Evolutionary conservation across 1,139 yeast genomes (phyloP).

Genomic region (Blastobotrys elegans): DNA sequence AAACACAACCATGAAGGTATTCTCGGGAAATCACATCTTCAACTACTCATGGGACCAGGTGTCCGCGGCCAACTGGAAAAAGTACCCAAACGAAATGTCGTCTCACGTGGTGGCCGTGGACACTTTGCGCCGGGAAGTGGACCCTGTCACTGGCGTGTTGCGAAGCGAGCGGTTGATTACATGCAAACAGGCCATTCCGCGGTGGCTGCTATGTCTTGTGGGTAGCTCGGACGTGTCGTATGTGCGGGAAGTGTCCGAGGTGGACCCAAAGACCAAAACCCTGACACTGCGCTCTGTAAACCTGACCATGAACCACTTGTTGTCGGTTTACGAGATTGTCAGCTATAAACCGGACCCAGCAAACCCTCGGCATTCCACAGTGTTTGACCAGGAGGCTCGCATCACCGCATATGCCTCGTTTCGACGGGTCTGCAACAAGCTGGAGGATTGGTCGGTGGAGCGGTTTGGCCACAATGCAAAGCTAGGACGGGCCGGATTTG

Average conservation of each 20-base stretch:
- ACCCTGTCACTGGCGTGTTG: constrained; percentile 50
- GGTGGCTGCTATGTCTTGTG: constrained; percentile 68
- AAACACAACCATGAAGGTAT: constrained; percentile 60
- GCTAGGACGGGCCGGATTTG: constrained; percentile 80
- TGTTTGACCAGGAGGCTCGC: constrained; percentile 77
- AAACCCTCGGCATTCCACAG: constrained; percentile 48
- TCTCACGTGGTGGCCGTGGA: constrained; percentile 96
- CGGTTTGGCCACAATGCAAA: constrained; percentile 84
- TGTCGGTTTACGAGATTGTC: constrained; percentile 83
- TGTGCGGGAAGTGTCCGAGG: constrained; percentile 85
- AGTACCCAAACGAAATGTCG: constrained; percentile 88
- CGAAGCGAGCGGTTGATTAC: constrained; percentile 86
- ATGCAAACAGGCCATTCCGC: constrained; percentile 81
- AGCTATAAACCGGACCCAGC: constrained; percentile 62
- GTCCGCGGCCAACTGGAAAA: constrained; percentile 94
- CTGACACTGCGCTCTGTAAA: constrained; percentile 81
- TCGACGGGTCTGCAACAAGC: constrained; percentile 63
- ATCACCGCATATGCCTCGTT: constrained; percentile 80
- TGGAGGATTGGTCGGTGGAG: constrained; percentile 90
- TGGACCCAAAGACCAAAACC: constrained; percentile 60
- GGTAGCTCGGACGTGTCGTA: constrained; percentile 73
- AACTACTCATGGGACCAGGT: constrained; percentile 91
- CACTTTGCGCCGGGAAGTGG: constrained; percentile 66
- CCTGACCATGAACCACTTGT: constrained; percentile 70
- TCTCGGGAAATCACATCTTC: constrained; percentile 62